Evolutionary conservation across 2,329 filamentous ascomycete genomes (phyloP), one percentile per base, ranked within the genome.

Genomic region (Aspergillus neotritici): DNA sequence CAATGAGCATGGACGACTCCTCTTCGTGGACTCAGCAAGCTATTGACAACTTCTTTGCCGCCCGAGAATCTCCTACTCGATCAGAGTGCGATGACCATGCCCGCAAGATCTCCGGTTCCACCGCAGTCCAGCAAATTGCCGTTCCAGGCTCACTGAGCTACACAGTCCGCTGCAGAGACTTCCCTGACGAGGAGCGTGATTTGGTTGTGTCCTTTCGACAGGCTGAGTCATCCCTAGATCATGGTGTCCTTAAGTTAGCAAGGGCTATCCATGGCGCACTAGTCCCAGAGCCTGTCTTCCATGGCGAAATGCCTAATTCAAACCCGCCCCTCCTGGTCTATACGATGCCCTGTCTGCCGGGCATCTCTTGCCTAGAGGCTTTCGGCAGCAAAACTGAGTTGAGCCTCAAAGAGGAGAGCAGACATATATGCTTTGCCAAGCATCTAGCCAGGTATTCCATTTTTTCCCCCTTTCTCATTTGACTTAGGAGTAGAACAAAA

Each of bases 1-100:
- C n/a, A n/a, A n/a, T n/a, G n/a, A n/a, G n/a, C n/a, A n/a, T n/a
- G n/a, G n/a, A n/a, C n/a, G n/a, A n/a, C n/a, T n/a, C n/a, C n/a
- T n/a, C n/a, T n/a, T n/a, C n/a, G n/a, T n/a, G n/a, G n/a, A n/a
- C n/a, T n/a, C n/a, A n/a, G n/a, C n/a, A n/a, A n/a, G n/a, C n/a
- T n/a, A n/a, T n/a, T n/a, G n/a, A n/a, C n/a, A n/a, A n/a, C n/a
- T n/a, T n/a, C n/a, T n/a, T n/a, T n/a, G n/a, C n/a, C n/a, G n/a
- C 35, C 30, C 41, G 41, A 29, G 41, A 44, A 34, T 44, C 29
- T 39, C 41, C 31, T 17, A 44, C 30, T 31, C 35, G 13, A 44
- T 25, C 37, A 32, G 36, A 44, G 31, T 44, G 42, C 37, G 37
- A 44, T 31, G 42, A 44, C 37, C 42, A 44, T 44, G 42, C 42